Evolutionary conservation across 2,329 filamentous ascomycete species (phyloP).

Genomic region (Gyromitra esculenta): DNA sequence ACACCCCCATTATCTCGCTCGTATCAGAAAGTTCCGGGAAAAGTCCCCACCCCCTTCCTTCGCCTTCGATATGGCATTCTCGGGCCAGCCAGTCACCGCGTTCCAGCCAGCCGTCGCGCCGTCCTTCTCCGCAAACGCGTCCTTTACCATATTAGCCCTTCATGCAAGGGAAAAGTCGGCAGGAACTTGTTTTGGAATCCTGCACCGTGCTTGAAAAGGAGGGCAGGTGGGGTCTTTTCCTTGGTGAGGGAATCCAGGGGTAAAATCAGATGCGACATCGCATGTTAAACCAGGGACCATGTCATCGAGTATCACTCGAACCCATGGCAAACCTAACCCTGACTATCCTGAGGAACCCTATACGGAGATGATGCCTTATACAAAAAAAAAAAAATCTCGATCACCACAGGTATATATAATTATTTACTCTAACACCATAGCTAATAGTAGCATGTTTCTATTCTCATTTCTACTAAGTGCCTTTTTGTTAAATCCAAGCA

Average conservation of each 20-base stretch:
- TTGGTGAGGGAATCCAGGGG: constrained; percentile 35
- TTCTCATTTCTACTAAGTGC: not conserved
- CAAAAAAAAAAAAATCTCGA: not conserved
- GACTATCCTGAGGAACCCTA: not conserved
- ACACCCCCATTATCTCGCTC: not conserved
- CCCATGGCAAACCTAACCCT: not conserved
- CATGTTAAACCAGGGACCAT: constrained; percentile 7
- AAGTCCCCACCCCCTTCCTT: not conserved
- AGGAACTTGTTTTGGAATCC: constrained; percentile 38
- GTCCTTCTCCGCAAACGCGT: constrained; percentile 29
- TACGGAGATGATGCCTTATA: not conserved
- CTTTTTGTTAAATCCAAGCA: not conserved
- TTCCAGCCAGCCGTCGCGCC: not conserved
- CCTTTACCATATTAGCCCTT: constrained; percentile 37
- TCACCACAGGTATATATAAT: not conserved
- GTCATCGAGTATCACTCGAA: constrained; percentile 38
- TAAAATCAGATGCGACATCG: constrained; percentile 29
- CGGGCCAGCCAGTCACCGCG: constrained; percentile 23
- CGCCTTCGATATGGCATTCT: constrained; percentile 6
- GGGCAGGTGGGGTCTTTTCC: constrained; percentile 6
- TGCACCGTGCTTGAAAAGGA: constrained; percentile 21
- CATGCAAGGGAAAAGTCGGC: constrained; percentile 40
- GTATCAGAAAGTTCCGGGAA: constrained; percentile 5
- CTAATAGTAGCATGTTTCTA: not conserved
- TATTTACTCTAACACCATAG: not conserved